Evolutionary conservation across 169 alveolate genomes (phyloP), one percentile per base, ranked within the genome.

Genomic region (Gregarina niphandrodes): DNA sequence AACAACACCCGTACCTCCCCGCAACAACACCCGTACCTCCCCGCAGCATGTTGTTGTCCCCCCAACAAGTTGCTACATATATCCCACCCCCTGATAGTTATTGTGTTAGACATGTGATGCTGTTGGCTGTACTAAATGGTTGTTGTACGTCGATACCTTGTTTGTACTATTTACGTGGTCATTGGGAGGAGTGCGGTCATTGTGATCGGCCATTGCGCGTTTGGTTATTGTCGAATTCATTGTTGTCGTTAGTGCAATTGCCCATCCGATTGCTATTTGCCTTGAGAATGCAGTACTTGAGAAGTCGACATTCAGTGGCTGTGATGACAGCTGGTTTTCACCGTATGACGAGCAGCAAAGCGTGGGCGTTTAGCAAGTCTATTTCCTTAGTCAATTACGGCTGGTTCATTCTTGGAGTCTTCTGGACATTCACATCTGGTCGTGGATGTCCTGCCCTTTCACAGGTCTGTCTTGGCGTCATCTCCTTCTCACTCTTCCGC

Each of bases 401-500:
- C 19, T 46, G 55, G 55, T 46, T 46, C 12, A 46, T 46, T 12
- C 28, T 46, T 12, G 55, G 55, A 2, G 55, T 46, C 7, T 37
- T 46, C 4, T 46, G 55, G 55, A 34, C 29, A 0, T 26, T 46
- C 42, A 46, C 55, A 0, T 39, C 55, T 1, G 45, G 47, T 2
- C 41, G 36, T 13, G 36, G 55, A 46, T 18, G 15, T n/a, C 28
- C 37, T 17, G 37, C 55, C 12, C 47, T 36, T 28, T 11, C 41
- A 12, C 38, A 37, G 32, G 55, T 46, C 13, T n/a, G 55, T 31
- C n/a, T n/a, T 9, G 49, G 15, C 19, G 34, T 12, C 21, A 4
- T 23, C 4, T 4, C 7, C 7, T 23, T 23, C 7, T 23, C 7
- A 7, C 7, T 7, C 7, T 7, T 23, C 30, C 30, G 30, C 30